Evolutionary conservation across 805 yeast genomes (phyloP).

Genomic region (Candida glaebosa): DNA sequence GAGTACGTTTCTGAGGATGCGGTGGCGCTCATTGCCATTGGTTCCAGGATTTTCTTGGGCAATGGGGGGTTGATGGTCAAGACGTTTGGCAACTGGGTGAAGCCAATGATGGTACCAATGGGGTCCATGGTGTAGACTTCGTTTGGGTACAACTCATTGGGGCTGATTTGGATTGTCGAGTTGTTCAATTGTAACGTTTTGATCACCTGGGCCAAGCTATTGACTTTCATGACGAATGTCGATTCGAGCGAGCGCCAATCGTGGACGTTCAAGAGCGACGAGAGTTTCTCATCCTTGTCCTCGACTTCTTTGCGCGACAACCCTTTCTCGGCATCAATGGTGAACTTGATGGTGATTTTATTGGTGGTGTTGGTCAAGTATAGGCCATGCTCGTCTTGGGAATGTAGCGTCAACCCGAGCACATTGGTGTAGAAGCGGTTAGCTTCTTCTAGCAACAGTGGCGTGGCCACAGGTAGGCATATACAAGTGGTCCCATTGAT

Average conservation of each 20-base stretch:
- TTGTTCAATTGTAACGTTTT: conserved; percentile 25
- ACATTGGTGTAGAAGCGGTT: conserved; percentile 55
- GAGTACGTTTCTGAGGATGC: conserved; percentile 18
- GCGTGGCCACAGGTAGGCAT: conserved; percentile 50
- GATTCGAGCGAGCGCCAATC: conserved; percentile 52
- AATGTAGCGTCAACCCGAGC: conserved; percentile 26
- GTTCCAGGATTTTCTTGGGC: conserved; percentile 15
- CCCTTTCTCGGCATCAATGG: conserved; percentile 13
- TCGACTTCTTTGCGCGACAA: conserved; percentile 17
- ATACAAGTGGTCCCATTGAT: conserved; percentile 58
- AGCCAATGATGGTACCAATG: conserved; percentile 76
- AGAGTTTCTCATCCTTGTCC: conserved; percentile 10
- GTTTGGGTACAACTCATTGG: conserved; percentile 69
- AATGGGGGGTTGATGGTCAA: conserved; percentile 48
- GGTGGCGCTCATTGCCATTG: conserved; percentile 10
- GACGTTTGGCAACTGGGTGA: conserved; percentile 60
- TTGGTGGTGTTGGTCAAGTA: conserved; percentile 22
- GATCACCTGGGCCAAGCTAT: conserved; percentile 37
- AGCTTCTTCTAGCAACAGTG: conserved; percentile 42
- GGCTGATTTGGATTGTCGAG: conserved; percentile 53
- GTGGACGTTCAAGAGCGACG: conserved; percentile 15
- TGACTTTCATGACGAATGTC: conserved; percentile 45
- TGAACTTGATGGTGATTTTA: conserved; percentile 19
- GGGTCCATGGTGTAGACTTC: conserved; percentile 83
- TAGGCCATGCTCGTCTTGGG: conserved; percentile 13